These are phyloP conservation scores for Thyridium curvatum DNA, from an alignment of 2,329 filamentous ascomycete genomes.

Conservation along the genomic window DNA sequence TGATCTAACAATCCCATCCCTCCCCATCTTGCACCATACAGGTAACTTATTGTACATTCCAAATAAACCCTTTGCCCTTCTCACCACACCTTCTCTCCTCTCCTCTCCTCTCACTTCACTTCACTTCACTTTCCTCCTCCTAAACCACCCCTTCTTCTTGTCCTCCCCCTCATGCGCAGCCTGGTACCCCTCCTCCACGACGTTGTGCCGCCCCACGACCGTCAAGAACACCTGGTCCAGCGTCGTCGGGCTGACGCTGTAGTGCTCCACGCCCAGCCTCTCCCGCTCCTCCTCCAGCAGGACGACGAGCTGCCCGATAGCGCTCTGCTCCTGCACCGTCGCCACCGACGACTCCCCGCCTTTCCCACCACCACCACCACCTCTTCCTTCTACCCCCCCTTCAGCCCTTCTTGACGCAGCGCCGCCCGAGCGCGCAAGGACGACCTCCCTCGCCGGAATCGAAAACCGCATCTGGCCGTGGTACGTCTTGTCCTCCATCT, in stretches of 20 bases:
- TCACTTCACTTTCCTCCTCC: not conserved
- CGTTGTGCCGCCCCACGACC: slow-evolving; percentile 75
- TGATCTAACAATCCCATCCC: too few relatives aligned
- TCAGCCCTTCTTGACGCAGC: too few relatives aligned
- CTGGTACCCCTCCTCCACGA: slow-evolving; percentile 64
- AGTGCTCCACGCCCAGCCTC: slow-evolving; percentile 70
- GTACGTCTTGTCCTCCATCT: slow-evolving; percentile 67
- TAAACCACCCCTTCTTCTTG: slow-evolving; percentile 6
- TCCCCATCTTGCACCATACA: too few relatives aligned
- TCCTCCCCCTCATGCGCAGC: slow-evolving; percentile 11
- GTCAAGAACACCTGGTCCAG: slow-evolving; percentile 85
- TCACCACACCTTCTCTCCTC: too few relatives aligned
- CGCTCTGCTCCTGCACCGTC: slow-evolving; percentile 24
- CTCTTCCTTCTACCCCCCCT: too few relatives aligned
- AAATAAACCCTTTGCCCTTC: too few relatives aligned
- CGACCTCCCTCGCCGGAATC: slow-evolving; percentile 47
- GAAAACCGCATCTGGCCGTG: slow-evolving; percentile 87
- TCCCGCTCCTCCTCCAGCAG: slow-evolving; percentile 66
- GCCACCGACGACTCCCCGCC: not conserved
- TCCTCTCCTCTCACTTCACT: too few relatives aligned
- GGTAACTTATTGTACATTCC: too few relatives aligned
- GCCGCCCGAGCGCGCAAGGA: slow-evolving; percentile 7
- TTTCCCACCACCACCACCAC: too few relatives aligned
- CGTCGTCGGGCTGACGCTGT: slow-evolving; percentile 79
- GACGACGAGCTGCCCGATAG: slow-evolving; percentile 65